Percentiles rank a stretch among this genome's conserved stretches.
Conservation (phyloP, 352 stramenopile species). For the Phytophthora nicotianae region DNA sequence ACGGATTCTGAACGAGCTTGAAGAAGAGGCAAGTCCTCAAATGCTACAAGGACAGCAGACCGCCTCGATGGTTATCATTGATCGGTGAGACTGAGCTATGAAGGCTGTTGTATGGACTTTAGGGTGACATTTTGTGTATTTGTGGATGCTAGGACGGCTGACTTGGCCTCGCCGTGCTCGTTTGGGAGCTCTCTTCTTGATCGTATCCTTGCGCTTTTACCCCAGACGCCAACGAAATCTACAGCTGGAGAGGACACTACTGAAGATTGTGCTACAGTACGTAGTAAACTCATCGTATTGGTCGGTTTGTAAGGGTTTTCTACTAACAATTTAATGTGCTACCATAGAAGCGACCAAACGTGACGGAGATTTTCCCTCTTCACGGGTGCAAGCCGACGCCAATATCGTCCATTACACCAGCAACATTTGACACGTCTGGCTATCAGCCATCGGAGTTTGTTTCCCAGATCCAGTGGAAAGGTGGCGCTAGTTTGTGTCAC, state of each 20-base stretch:
- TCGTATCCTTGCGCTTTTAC: constrained; percentile 64
- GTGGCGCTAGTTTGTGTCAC: constrained; percentile 71
- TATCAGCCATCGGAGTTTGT: constrained; percentile 65
- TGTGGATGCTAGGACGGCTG: constrained; percentile 48
- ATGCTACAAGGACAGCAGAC: constrained; percentile 45
- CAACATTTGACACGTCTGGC: constrained; percentile 4
- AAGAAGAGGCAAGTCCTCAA: constrained; percentile 51
- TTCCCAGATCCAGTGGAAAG: constrained; percentile 65
- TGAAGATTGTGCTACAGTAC: constrained; percentile 20
- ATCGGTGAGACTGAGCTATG: constrained; percentile 48
- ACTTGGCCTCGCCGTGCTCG: constrained; percentile 65
- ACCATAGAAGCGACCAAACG: constrained; percentile 47
- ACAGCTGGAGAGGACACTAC: constrained; percentile 18
- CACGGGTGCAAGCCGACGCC: constrained; percentile 65
- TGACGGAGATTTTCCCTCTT: constrained; percentile 75
- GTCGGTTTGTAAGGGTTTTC: background rate
- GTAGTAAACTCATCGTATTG: background rate
- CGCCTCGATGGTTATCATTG: constrained; percentile 68
- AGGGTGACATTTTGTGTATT: background rate
- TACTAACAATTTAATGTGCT: constrained; percentile 4
- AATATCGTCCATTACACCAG: constrained; percentile 22
- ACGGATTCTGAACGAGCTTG: constrained; percentile 60
- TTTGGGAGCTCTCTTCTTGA: constrained; percentile 76
- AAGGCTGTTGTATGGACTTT: background rate
- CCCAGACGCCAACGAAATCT: constrained; percentile 45